These are phyloP conservation scores for Penicillium simplicissimum DNA, from an alignment of 495 filamentous ascomycete genomes.

Conservation along the genomic window DNA sequence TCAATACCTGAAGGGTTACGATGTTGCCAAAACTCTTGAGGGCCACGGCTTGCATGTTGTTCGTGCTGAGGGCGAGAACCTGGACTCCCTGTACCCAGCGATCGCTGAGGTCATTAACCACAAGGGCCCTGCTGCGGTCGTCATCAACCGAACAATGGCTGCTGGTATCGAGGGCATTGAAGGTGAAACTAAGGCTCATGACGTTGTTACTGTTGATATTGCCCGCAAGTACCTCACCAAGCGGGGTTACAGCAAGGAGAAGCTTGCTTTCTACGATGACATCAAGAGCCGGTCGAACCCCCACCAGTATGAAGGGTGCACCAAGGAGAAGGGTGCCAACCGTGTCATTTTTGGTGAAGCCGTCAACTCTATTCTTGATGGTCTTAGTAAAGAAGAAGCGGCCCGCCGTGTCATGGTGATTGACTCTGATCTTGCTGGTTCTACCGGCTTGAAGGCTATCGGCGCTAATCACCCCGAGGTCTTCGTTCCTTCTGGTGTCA, in stretches of 20 bases:
- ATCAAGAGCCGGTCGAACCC: conserved; percentile 41
- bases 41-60: conserved; percentile 41
- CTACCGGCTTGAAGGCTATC: conserved; percentile 43
- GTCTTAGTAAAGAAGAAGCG: conserved; percentile 40
- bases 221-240: conserved; percentile 44
- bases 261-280: conserved; percentile 42
- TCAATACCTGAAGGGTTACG: conserved; percentile 38
- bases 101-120: conserved; percentile 35
- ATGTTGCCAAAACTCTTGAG: conserved; percentile 31
- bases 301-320: conserved; percentile 35
- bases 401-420: conserved; percentile 45
- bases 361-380: conserved; percentile 40
- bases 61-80: conserved; percentile 36
- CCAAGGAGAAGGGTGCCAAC: conserved; percentile 39
- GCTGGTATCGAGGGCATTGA: conserved; percentile 39
- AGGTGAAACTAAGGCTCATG: conserved; percentile 38
- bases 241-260: conserved; percentile 37
- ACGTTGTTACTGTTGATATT: conserved; percentile 40
- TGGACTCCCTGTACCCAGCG: conserved; percentile 36
- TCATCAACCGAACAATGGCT: conserved; percentile 40
- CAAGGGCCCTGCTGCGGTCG: conserved; percentile 38
- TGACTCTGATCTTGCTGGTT: conserved; percentile 44
- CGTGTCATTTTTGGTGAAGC: conserved; percentile 42
- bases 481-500: conserved; percentile 39
- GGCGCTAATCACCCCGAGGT: conserved; percentile 36